phyloP scores from a whole-genome alignment of 441 rosid genomes.

The Populus hybrid region DNA sequence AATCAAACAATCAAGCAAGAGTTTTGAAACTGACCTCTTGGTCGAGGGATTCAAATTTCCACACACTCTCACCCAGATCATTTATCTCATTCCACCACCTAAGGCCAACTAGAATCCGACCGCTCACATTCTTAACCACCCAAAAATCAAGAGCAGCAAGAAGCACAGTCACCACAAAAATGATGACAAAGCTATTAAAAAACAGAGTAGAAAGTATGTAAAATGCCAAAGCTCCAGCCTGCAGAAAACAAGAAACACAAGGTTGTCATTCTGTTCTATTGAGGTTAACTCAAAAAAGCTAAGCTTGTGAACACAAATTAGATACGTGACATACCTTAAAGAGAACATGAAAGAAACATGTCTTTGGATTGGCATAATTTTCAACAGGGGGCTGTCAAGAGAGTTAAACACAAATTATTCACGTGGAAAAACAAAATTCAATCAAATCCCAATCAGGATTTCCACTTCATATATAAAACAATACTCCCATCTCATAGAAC shows the following conservation, averaged over 20 bases:
- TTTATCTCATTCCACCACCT: conserved; percentile 99
- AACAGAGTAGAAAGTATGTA: conserved; percentile 92
- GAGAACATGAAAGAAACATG: conserved; percentile 92
- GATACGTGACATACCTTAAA: conserved; percentile 61
- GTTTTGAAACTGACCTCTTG: conserved; percentile 69
- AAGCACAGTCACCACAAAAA: conserved; percentile 95
- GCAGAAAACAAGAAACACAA: conserved; percentile 28
- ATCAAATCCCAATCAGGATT: conserved; percentile 2
- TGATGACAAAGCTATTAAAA: conserved; percentile 79
- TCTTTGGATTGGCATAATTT: conserved; percentile 92
- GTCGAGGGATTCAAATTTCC: conserved; percentile 98
- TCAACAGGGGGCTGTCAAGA: conserved; percentile 76
- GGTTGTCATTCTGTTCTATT: background rate
- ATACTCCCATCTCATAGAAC: background rate
- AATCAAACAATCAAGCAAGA: background rate
- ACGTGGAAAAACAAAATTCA: background rate
- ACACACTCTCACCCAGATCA: conserved; percentile 95
- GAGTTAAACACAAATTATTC: background rate
- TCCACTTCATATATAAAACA: background rate
- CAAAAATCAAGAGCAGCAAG: conserved; percentile 97
- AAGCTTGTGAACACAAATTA: conserved; percentile 6
- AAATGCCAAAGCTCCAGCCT: conserved; percentile 94
- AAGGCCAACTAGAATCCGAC: conserved; percentile 95
- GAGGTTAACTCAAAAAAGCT: background rate
- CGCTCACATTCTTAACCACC: conserved; percentile 99